Evolutionary conservation across 2,329 filamentous ascomycete species (phyloP), one percentile per base, ranked within the genome.

Genomic region (Diaporthe eres): DNA sequence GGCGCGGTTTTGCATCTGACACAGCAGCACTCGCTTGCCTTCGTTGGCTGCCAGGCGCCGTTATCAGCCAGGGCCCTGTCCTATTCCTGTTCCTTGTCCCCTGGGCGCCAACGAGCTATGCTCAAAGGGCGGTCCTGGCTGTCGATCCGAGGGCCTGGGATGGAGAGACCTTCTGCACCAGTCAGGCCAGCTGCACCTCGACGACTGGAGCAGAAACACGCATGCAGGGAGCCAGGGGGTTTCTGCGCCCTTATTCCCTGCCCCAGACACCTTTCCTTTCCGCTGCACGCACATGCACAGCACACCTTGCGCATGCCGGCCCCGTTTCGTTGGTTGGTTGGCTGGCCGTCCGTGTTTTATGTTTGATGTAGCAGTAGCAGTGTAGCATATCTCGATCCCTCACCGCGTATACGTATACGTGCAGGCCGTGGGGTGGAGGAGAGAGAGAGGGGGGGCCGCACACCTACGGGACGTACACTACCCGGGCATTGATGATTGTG

Each of bases 101-200:
- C 55, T 39, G 25, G 60, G 49, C 9, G 63, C 22, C 0, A 17
- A 44, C 8, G n/a, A 63, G 55, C 55, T 70, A 63, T 49, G 74
- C 68, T 61, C 61, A 67, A 55, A 72, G 31, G 51, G 55, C 57
- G 63, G 71, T 42, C 74, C 74, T 63, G 65, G 71, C 71, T 74
- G 71, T 49, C 71, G 74, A 76, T 76, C 74, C 63, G 63, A 68
- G 47, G 8, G 63, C 22, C 31, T 34, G 44, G 42, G 19, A 65
- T 8, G 47, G 12, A 34, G 12, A 25, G 19, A 28, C 22, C 22
- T 42, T 42, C 57, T 60, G 57, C 34, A 39, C 8, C 55, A 58
- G 25, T 55, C 53, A 22, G 55, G 15, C 10, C 31, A 58, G 55
- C 17, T 15, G 31, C 6, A 7, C n/a, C 15, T 55, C 51, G 28